Base-by-base conservation (phyloP, 768 basidiomycete genomes). In the Pulveroboletus sp. region DNA sequence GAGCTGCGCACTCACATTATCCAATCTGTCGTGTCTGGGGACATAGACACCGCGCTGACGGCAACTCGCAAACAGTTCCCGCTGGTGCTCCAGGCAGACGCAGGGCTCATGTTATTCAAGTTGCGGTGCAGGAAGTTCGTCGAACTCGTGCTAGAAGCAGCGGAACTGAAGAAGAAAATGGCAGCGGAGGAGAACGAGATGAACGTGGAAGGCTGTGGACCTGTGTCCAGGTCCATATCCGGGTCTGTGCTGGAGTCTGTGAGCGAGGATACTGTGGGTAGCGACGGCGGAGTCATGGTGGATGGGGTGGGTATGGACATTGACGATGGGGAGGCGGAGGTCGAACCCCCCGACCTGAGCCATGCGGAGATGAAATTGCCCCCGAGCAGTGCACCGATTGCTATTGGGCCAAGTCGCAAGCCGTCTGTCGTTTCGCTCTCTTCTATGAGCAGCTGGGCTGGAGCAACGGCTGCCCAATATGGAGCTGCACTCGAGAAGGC, bases 41-140 rank as follows among this genome's bases (percentile, higher is more conserved):
- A 91, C 54, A 76, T 92, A 29, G 86, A 90, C 51, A 69, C 72
- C 6, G 88, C 87, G 22, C 71, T 93, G 24, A 60, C 70, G 6
- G 75, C 81, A 47, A 78, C 81, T 7, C 69, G 70, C 52, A 68
- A 62, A 44, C 74, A 83, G 50, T 83, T 84, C 62, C 83, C 88
- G 0, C 59, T 68, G 4, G 88, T 85, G 6, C 71, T 93, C 20
- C 78, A 77, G 50, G 78, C 78, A 23, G 84, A 89, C 46, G 76
- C 78, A 32, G 83, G 84, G 9, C 70, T 89, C 14, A 77, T 93
- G 69, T 68, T 79, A n/a, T 88, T 93, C 73, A 89, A 87, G 65
- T 68, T 94, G 57, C 79, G 85, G 22, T 90, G 89, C 68, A 78
- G 89, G 58, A 89, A 86, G 67, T 91, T 93, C 59, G 82, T 93